Conservation (phyloP, 371 early-diverging fungal genomes). For the Globomyces sp. region DNA sequence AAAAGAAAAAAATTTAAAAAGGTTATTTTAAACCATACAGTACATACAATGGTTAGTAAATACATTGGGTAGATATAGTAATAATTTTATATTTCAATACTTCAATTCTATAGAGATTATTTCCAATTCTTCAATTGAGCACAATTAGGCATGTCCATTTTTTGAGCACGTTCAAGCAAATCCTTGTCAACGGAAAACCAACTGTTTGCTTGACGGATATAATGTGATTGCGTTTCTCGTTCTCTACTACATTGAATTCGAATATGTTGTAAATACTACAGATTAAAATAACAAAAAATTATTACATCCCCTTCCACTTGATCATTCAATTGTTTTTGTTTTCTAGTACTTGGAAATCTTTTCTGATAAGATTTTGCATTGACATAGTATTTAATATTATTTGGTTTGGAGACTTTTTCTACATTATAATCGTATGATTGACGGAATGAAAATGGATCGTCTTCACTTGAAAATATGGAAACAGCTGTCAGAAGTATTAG, state of each 20-base stretch:
- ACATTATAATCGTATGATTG: constrained; percentile 23
- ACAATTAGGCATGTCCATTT: constrained; percentile 49
- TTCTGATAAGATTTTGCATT: constrained; percentile 39
- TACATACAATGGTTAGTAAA: no score
- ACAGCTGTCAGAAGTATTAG: constrained; percentile 47
- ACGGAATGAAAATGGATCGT: constrained; percentile 42
- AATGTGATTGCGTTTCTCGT: constrained; percentile 36
- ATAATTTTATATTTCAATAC: no score
- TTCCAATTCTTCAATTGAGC: constrained; percentile 44
- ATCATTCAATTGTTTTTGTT: constrained; percentile 37
- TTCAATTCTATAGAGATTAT: no score
- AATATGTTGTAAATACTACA: constrained; percentile 30
- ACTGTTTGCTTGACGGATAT: constrained; percentile 47
- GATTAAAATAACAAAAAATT: constrained; percentile 7
- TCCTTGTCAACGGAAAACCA: constrained; percentile 51
- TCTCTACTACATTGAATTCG: constrained; percentile 47
- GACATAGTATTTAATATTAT: constrained; percentile 55
- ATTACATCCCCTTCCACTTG: constrained; percentile 48
- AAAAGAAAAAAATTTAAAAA: constrained; percentile 3
- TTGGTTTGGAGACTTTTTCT: constrained; percentile 34
- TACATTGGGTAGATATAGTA: no score
- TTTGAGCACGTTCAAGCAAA: constrained; percentile 45
- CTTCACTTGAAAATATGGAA: constrained; percentile 13
- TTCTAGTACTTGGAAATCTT: constrained; percentile 18
- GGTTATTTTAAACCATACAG: no score